These are phyloP conservation scores for Neurospora sp. DNA, from an alignment of 495 filamentous ascomycete species.

Conservation along the genomic window DNA sequence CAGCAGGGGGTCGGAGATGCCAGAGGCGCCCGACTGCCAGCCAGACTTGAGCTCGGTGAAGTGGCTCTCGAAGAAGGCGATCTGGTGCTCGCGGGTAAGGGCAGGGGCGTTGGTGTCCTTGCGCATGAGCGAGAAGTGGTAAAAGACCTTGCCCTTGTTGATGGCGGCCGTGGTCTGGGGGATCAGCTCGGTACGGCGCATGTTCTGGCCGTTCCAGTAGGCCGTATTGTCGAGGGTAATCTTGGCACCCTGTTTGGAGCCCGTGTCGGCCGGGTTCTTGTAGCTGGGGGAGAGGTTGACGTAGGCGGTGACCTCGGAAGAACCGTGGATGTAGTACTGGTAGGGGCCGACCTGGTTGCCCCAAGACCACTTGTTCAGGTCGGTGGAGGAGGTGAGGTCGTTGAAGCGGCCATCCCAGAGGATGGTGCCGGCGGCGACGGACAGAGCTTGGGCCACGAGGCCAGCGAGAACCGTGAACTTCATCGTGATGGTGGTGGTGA, in stretches of 20 bases:
- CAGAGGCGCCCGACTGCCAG: slow-evolving; percentile 48
- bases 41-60: slow-evolving; percentile 72
- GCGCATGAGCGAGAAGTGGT: slow-evolving; percentile 61
- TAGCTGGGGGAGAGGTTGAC: slow-evolving; percentile 43
- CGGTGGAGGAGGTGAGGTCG: slow-evolving; percentile 38
- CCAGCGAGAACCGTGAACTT: slow-evolving; percentile 17
- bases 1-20: slow-evolving; percentile 37
- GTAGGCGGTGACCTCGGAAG: slow-evolving; percentile 42
- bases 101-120: slow-evolving; percentile 48
- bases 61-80: slow-evolving; percentile 67
- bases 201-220: slow-evolving; percentile 49
- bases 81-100: slow-evolving; percentile 57
- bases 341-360: slow-evolving; percentile 54
- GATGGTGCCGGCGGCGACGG: slow-evolving; percentile 30
- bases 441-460: slow-evolving; percentile 12
- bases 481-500: slow-evolving; percentile 9
- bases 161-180: slow-evolving; percentile 57
- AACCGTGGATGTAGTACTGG: slow-evolving; percentile 67
- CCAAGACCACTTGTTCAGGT: slow-evolving; percentile 56
- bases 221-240: slow-evolving; percentile 57
- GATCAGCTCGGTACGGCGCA: slow-evolving; percentile 53
- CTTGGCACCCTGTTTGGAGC: slow-evolving; percentile 53
- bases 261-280: slow-evolving; percentile 59
- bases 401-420: slow-evolving; percentile 57
- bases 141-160: slow-evolving; percentile 51